These are phyloP conservation scores for Penicillium sp. DNA, from an alignment of 2,329 filamentous ascomycete species.

Conservation along the genomic window DNA sequence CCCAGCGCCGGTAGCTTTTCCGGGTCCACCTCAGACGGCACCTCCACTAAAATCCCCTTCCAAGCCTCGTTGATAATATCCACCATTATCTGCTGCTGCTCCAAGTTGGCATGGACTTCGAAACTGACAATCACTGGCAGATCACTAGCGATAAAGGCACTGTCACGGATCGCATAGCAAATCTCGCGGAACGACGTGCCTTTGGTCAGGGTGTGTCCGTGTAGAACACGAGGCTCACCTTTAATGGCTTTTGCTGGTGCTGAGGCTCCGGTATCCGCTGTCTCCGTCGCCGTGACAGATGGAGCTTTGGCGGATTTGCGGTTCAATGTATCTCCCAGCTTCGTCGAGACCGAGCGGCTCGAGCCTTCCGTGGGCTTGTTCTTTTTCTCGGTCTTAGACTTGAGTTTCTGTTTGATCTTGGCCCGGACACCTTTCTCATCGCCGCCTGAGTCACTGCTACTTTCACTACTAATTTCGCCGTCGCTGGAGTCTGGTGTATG, in stretches of 20 bases:
- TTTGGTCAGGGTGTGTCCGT: slow-evolving; percentile 80
- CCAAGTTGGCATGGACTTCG: slow-evolving; percentile 76
- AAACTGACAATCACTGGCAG: slow-evolving; percentile 87
- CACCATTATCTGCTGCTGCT: slow-evolving; percentile 89
- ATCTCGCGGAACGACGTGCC: slow-evolving; percentile 85
- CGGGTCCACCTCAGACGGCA: slow-evolving; percentile 53
- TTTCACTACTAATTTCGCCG: slow-evolving; percentile 35
- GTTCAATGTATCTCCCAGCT: slow-evolving; percentile 20
- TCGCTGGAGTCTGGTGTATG: slow-evolving; percentile 33
- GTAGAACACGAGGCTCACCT: slow-evolving; percentile 73
- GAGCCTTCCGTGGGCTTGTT: slow-evolving; percentile 13
- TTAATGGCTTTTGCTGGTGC: slow-evolving; percentile 20
- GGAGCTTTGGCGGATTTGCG: slow-evolving; percentile 16
- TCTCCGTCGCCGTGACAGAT: neutral
- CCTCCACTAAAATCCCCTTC: slow-evolving; percentile 67
- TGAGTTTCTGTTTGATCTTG: slow-evolving; percentile 19
- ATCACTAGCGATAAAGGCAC: slow-evolving; percentile 69
- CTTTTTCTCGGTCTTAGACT: neutral
- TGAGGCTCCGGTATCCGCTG: neutral
- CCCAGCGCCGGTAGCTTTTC: slow-evolving; percentile 62
- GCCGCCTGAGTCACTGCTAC: slow-evolving; percentile 21
- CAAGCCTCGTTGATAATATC: slow-evolving; percentile 89
- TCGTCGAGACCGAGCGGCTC: slow-evolving; percentile 20
- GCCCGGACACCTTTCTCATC: slow-evolving; percentile 18
- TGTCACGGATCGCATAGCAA: slow-evolving; percentile 71